Conservation (phyloP, 768 basidiomycete species). For the Auriscalpium microsporum region DNA sequence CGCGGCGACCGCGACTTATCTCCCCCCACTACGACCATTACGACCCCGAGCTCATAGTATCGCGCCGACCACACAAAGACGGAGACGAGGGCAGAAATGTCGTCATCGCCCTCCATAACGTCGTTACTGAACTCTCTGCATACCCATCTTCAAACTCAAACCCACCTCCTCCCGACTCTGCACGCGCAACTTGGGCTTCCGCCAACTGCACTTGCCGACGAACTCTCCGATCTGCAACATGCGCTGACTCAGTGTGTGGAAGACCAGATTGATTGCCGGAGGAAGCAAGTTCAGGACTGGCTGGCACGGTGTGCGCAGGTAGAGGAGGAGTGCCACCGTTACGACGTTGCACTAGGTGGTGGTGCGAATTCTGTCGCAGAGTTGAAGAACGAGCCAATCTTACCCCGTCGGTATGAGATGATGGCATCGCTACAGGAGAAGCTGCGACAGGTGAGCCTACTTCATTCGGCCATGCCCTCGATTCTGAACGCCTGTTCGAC, state of each 20-base stretch:
- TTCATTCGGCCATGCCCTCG: neutral
- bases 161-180: conserved; percentile 70
- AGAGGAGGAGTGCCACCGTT: conserved; percentile 57
- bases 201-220: conserved; percentile 69
- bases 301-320: conserved; percentile 50
- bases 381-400: conserved; percentile 58
- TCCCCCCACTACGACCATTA: too few relatives aligned
- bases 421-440: conserved; percentile 70
- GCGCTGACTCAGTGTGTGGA: conserved; percentile 73
- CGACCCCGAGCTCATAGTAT: neutral
- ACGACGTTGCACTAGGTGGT: conserved; percentile 63
- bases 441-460: conserved; percentile 59
- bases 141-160: conserved; percentile 71
- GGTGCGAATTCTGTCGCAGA: conserved; percentile 59
- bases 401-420: conserved; percentile 65
- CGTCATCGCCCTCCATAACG: conserved; percentile 32
- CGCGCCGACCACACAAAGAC: neutral
- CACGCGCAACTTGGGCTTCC: conserved; percentile 83
- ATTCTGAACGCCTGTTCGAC: conserved; percentile 3
- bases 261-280: conserved; percentile 54
- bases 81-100: neutral
- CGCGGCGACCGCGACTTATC: too few relatives aligned
- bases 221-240: conserved; percentile 63
- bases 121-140: conserved; percentile 71
- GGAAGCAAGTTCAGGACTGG: conserved; percentile 75